Base-by-base conservation (phyloP, 805 yeast genomes). In the Yamadazyma olivae region DNA sequence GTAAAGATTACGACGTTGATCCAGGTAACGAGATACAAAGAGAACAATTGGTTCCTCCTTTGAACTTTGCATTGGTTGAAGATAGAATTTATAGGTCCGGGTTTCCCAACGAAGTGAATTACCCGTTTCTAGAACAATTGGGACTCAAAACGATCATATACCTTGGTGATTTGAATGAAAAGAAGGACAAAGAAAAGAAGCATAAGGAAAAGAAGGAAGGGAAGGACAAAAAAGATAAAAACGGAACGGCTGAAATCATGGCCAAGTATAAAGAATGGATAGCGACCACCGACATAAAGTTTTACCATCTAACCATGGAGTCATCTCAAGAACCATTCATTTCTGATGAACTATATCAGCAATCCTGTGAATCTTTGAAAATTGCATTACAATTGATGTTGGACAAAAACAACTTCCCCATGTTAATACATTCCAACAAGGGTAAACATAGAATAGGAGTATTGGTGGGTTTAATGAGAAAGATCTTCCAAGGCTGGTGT, bases 401-500 rank as follows among this genome's bases (percentile, higher is more conserved):
- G 21, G 74, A 83, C 49, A 69, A 68, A 31, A 77, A 79, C 10
- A 89, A 89, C 55, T 87, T 83, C 54, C 99, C 99, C 1, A 78
- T 91, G 9, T 67, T 91, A 38, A 75, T 91, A 9, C 98, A 93
- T 57, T 88, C 96, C 3, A 88, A 93, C 59, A 91, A 91, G 64
- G 99, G 99, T n/a, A 93, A 93, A 57, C 99, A 91, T 56, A 63
- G 99, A 28, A 90, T 88, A 2, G 98, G 98, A 0, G 90, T 93
- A 1, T 67, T 90, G 27, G 95, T 90, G n/a, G 99, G 96, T 0
- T 71, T 88, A 20, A 80, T 91, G 73, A 65, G 99, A 32, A 88
- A 87, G 53, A 57, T 83, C 35, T 63, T 89, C 30, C 96, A 89
- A 59, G 95, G 95, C 1, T 91, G 99, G 99, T 79, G 93, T 40